Percentiles rank a stretch among this genome's conserved stretches.
These are phyloP conservation scores for Herpetospermum pedunculosum DNA, from an alignment of 306 rosid species.

Conservation along the genomic window DNA sequence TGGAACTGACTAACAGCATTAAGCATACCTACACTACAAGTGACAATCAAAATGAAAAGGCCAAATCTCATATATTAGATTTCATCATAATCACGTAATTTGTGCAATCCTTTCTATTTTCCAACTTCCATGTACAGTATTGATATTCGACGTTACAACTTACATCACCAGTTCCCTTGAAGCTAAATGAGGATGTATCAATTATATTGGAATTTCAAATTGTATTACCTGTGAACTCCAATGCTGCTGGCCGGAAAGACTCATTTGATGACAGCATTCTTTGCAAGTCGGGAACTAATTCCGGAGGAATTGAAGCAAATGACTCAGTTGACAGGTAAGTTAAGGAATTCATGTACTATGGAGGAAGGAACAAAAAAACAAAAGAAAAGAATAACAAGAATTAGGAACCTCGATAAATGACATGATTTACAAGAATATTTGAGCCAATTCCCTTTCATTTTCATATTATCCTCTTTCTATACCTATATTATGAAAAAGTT, in stretches of 20 bases:
- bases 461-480: background rate
- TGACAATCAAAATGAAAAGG: background rate
- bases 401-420: background rate
- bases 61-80: background rate
- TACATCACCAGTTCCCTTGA: background rate
- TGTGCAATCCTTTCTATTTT: background rate
- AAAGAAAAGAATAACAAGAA: background rate
- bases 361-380: conserved; percentile 18
- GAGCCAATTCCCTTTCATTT: background rate
- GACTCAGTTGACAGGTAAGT: conserved; percentile 85
- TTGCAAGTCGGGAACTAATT: conserved; percentile 81
- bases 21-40: background rate
- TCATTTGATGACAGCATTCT: conserved; percentile 89
- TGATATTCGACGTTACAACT: background rate
- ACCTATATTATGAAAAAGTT: background rate
- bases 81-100: background rate
- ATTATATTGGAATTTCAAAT: conserved; percentile 5
- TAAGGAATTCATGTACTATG: conserved; percentile 87
- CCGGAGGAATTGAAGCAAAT: conserved; percentile 72
- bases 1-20: conserved; percentile 1
- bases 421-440: background rate
- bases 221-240: conserved; percentile 80
- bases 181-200: background rate
- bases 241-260: conserved; percentile 71
- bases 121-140: background rate